Evolutionary conservation across 768 basidiomycete species (phyloP), one percentile per base, ranked within the genome.

Genomic region (Kondoa subrosea): DNA sequence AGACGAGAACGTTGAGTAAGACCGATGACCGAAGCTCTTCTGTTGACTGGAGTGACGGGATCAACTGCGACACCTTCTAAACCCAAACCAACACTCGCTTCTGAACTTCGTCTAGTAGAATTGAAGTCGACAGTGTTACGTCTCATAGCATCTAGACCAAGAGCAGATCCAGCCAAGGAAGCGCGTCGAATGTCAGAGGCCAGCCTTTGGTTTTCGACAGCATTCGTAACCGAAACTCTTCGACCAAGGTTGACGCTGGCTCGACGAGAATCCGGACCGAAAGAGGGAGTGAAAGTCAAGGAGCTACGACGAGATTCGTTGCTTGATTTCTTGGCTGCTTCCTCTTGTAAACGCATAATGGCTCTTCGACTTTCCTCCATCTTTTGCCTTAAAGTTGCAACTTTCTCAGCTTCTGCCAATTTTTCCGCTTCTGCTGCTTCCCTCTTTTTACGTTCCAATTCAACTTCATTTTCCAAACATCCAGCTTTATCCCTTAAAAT

Each of bases 281-380:
- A 69, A 25, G 58, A 26, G 58, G 58, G 26, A 4, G 31, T 4
- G 15, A 30, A 59, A 25, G 25, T 30, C 8, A 59, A 4, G 8
- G 58, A 59, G 58, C n/a, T 59, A 30, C 58, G 58, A 25, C 58
- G 26, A 30, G 58, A 59, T 4, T 59, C 61, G 61, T 16, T 29
- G 30, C 34, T 63, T 21, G 29, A 32, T 33, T 63, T 63, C 29
- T 27, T 66, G 8, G 8, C 50, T 21, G 72, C 65, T 34, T 72
- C 72, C 56, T 57, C 63, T 58, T 72, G 70, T 1, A 72, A 59
- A 27, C 72, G 64, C 72, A 72, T 72, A 34, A 72, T 25, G 1
- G 72, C 72, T 12, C 65, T 58, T 33, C 72, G 57, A n/a, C 70
- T 71, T 62, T 72, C 72, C 56, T 72, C 72, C 61, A 71, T 68